A percentile compares a stretch with the other conserved stretches of the same genome.
These are phyloP conservation scores for Lophiostoma macrostomum DNA, from an alignment of 495 filamentous ascomycete genomes.

Conservation along the genomic window DNA sequence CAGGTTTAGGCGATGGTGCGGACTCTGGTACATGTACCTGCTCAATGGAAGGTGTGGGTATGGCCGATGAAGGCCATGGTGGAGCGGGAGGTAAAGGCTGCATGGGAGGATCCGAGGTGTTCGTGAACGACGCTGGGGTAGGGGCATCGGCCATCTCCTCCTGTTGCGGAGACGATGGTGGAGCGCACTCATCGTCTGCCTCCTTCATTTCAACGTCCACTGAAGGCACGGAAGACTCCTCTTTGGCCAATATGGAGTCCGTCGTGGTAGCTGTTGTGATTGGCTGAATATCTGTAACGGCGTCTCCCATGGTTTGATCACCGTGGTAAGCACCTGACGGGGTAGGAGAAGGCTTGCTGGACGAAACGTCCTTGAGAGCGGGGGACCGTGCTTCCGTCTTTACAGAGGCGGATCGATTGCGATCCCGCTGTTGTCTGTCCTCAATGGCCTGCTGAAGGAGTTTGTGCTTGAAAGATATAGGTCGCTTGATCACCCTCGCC, in stretches of 20 bases:
- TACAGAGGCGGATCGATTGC: constrained; percentile 25
- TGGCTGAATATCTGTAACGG: constrained; percentile 3
- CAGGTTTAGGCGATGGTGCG: constrained; percentile 8
- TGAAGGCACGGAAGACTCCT: background rate
- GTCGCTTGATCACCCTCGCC: constrained; percentile 5
- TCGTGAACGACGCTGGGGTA: background rate
- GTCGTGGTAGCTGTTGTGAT: background rate
- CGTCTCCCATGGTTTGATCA: constrained; percentile 8
- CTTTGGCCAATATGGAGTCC: background rate
- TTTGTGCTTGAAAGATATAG: constrained; percentile 20
- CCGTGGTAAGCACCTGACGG: background rate
- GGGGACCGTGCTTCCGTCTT: constrained; percentile 28
- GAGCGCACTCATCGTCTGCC: constrained; percentile 6
- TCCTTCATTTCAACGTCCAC: constrained; percentile 39
- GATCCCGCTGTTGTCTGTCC: constrained; percentile 24
- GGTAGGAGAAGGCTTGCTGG: constrained; percentile 15
- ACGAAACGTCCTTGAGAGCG: constrained; percentile 20
- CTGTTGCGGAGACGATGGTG: constrained; percentile 1
- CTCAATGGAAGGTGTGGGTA: background rate
- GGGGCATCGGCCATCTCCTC: constrained; percentile 23
- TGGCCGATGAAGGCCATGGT: constrained; percentile 24
- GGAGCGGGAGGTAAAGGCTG: constrained; percentile 35
- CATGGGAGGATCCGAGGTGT: constrained; percentile 28
- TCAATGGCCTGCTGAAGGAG: constrained; percentile 22
- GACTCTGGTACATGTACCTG: background rate